These are phyloP conservation scores for Neurospora africana DNA, from an alignment of 495 filamentous ascomycete species.

Conservation along the genomic window DNA sequence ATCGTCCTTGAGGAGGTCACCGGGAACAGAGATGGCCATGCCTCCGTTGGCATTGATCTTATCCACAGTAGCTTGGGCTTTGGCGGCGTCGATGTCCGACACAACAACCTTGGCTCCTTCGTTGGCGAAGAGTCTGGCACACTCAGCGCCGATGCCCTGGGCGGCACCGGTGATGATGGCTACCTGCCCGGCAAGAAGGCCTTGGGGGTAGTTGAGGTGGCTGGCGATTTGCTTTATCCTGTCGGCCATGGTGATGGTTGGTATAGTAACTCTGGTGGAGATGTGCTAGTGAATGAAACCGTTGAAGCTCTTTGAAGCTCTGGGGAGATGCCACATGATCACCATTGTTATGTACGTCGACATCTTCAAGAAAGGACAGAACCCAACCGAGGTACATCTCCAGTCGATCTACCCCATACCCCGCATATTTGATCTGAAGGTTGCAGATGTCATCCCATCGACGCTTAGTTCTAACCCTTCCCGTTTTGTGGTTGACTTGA, in stretches of 20 bases:
- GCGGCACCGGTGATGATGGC: constrained; percentile 80
- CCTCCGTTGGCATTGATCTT: constrained; percentile 55
- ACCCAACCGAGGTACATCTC: background rate
- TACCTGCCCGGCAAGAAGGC: constrained; percentile 66
- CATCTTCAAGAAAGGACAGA: background rate
- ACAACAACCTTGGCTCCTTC: constrained; percentile 78
- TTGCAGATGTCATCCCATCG: background rate
- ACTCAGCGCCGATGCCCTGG: constrained; percentile 84
- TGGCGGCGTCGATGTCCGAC: constrained; percentile 67
- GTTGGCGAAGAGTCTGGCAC: constrained; percentile 69
- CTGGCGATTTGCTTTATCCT: constrained; percentile 57
- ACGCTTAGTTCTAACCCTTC: background rate
- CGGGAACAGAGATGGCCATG: constrained; percentile 56
- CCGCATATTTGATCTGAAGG: background rate
- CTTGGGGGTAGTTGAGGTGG: constrained; percentile 71
- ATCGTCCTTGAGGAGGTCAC: constrained; percentile 58
- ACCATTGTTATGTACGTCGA: background rate
- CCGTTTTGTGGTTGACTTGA: background rate
- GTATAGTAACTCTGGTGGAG: background rate
- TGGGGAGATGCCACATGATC: background rate
- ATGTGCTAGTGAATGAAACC: background rate
- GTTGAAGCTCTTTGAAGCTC: background rate
- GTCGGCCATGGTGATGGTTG: constrained; percentile 33
- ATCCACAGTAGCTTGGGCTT: constrained; percentile 51
- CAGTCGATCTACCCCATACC: background rate